These are phyloP conservation scores for Yamadazyma kitorensis DNA, from an alignment of 805 yeast genomes.

Conservation along the genomic window DNA sequence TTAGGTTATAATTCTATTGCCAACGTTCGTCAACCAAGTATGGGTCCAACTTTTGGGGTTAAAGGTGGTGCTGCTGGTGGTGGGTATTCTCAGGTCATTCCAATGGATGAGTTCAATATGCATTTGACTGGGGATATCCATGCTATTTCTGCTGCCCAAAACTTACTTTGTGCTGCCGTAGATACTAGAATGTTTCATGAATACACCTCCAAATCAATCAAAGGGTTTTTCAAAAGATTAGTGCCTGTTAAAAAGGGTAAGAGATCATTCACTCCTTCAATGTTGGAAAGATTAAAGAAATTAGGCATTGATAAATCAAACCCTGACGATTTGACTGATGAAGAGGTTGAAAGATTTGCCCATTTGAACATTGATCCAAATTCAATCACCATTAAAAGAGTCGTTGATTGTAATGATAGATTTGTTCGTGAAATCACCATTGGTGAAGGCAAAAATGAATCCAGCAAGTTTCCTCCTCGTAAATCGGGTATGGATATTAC, in stretches of 20 bases:
- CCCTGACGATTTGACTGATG: constrained; percentile 76
- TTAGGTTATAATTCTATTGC: constrained; percentile 68
- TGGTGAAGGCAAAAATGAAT: constrained; percentile 90
- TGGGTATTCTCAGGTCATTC: constrained; percentile 83
- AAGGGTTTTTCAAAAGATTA: constrained; percentile 76
- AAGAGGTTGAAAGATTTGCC: constrained; percentile 72
- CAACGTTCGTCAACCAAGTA: constrained; percentile 82
- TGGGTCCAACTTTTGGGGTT: constrained; percentile 88
- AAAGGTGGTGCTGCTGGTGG: constrained; percentile 94
- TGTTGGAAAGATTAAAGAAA: constrained; percentile 71
- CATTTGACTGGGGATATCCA: constrained; percentile 85
- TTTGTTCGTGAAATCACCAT: constrained; percentile 83
- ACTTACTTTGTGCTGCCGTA: constrained; percentile 78
- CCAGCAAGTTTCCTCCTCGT: constrained; percentile 71
- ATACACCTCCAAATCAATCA: constrained; percentile 70
- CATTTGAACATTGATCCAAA: constrained; percentile 87
- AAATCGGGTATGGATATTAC: constrained; percentile 93
- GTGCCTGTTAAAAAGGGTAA: constrained; percentile 83
- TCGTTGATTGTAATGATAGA: constrained; percentile 92
- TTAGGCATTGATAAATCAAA: constrained; percentile 79
- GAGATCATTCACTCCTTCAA: constrained; percentile 74
- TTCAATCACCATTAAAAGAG: constrained; percentile 88
- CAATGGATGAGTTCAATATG: constrained; percentile 87
- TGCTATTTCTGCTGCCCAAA: constrained; percentile 80
- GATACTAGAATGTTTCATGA: constrained; percentile 88